Evolutionary conservation across 352 stramenopile species (phyloP).

Genomic region (Phytophthora pistaciae): DNA sequence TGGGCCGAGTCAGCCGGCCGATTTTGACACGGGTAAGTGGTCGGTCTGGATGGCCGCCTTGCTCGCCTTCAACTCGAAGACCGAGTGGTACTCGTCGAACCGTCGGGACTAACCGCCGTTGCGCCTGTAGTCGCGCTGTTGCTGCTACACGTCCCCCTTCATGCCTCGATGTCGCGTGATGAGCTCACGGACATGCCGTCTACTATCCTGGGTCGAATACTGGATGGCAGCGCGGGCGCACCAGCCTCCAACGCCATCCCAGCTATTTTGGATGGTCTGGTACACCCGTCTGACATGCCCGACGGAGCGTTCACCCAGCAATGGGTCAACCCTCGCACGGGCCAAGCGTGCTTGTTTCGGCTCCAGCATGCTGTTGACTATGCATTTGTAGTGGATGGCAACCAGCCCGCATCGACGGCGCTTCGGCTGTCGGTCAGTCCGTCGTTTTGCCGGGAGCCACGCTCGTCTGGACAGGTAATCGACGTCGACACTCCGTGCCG

Average conservation of each 20-base stretch:
- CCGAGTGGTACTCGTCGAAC: conserved; percentile 5
- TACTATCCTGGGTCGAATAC: not conserved
- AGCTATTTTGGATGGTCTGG: conserved; percentile 4
- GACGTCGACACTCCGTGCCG: not conserved
- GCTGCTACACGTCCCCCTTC: not conserved
- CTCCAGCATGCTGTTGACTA: conserved; percentile 18
- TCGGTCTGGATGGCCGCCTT: conserved; percentile 9
- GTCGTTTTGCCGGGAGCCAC: conserved; percentile 3
- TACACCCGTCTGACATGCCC: not conserved
- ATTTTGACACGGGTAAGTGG: conserved; percentile 19
- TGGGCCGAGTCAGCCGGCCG: conserved; percentile 6
- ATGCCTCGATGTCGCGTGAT: not conserved
- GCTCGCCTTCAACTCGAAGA: conserved; percentile 13
- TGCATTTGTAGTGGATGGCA: conserved; percentile 15
- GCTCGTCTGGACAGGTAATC: not conserved
- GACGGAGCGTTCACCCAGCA: not conserved
- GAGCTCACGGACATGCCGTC: not conserved
- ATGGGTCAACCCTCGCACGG: conserved; percentile 15
- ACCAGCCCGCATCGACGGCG: not conserved
- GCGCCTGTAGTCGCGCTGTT: conserved; percentile 13
- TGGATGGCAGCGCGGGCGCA: not conserved
- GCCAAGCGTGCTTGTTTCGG: not conserved
- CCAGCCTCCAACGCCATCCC: conserved; percentile 11
- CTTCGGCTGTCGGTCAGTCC: not conserved
- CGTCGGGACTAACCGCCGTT: not conserved